Evolutionary conservation across 176 grass and related monocot genomes (phyloP).

Genomic region (Pharus latifolius): DNA sequence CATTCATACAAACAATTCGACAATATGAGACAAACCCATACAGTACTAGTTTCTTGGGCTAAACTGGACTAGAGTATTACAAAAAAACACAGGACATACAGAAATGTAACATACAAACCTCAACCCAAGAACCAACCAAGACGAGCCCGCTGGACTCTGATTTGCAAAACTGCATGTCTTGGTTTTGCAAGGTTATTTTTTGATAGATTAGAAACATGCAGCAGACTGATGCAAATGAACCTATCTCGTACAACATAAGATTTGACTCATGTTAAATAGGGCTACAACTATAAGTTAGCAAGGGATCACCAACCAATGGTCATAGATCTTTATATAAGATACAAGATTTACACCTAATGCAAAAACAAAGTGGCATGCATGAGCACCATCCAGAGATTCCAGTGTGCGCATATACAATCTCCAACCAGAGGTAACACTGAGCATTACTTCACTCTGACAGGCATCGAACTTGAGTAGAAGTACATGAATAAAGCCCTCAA

Average conservation of each 20-base stretch:
- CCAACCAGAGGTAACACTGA: not conserved
- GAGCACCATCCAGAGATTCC: slow-evolving; percentile 1
- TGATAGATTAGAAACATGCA: not conserved
- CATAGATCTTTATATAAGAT: not conserved
- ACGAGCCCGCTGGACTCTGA: too few relatives aligned
- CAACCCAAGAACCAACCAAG: too few relatives aligned
- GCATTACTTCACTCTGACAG: not conserved
- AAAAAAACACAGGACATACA: too few relatives aligned
- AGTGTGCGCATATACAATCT: not conserved
- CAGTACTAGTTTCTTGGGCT: too few relatives aligned
- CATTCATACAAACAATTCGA: too few relatives aligned
- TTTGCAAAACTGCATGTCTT: too few relatives aligned
- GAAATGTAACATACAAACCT: too few relatives aligned
- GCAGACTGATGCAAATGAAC: not conserved
- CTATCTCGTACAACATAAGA: not conserved
- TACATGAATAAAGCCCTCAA: not conserved
- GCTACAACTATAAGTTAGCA: not conserved
- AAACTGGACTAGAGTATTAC: too few relatives aligned
- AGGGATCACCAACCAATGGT: not conserved
- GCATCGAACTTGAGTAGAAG: not conserved
- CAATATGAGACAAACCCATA: too few relatives aligned
- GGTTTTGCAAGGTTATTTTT: too few relatives aligned
- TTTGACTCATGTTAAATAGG: slow-evolving; percentile 11
- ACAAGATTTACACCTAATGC: not conserved
- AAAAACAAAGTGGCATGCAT: not conserved